Evolutionary conservation across 495 filamentous ascomycete genomes (phyloP).

Genomic region (Tuber umbilicatum): DNA sequence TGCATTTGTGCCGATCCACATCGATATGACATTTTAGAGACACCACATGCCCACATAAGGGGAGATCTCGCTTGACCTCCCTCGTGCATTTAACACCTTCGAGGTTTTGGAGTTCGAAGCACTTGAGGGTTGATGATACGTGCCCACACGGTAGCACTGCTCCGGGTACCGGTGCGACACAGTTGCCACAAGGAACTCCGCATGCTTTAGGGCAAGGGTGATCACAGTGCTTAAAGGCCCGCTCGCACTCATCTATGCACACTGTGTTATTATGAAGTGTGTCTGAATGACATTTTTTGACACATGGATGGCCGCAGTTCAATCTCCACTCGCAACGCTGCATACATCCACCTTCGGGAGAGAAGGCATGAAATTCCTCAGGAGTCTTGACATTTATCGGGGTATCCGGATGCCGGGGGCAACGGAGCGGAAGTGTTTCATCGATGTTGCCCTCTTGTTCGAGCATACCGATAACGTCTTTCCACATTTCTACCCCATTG

Average conservation of each 20-base stretch:
- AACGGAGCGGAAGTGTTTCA: constrained; percentile 52
- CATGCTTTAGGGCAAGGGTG: constrained; percentile 59
- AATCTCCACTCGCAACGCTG: constrained; percentile 50
- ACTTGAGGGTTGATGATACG: constrained; percentile 46
- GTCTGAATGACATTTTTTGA: constrained; percentile 63
- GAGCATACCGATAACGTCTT: constrained; percentile 55
- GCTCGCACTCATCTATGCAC: constrained; percentile 29
- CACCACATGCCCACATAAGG: constrained; percentile 21
- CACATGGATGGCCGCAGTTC: constrained; percentile 64
- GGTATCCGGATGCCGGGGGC: constrained; percentile 60
- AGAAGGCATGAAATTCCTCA: constrained; percentile 55
- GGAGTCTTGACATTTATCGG: constrained; percentile 53
- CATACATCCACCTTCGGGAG: constrained; percentile 68
- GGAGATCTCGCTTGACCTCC: constrained; percentile 14
- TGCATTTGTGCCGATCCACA: constrained; percentile 31
- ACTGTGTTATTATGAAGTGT: constrained; percentile 55
- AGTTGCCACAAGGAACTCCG: constrained; percentile 50
- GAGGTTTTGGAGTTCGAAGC: constrained; percentile 46
- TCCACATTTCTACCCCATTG: constrained; percentile 65
- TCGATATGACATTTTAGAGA: constrained; percentile 48
- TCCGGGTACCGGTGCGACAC: constrained; percentile 43
- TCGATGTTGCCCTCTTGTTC: constrained; percentile 51
- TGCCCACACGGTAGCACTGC: constrained; percentile 58
- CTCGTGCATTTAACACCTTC: constrained; percentile 14
- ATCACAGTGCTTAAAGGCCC: constrained; percentile 48